These are phyloP conservation scores for Tritrichomonas foetus DNA, from an alignment of 208 protist genomes.

Conservation along the genomic window DNA sequence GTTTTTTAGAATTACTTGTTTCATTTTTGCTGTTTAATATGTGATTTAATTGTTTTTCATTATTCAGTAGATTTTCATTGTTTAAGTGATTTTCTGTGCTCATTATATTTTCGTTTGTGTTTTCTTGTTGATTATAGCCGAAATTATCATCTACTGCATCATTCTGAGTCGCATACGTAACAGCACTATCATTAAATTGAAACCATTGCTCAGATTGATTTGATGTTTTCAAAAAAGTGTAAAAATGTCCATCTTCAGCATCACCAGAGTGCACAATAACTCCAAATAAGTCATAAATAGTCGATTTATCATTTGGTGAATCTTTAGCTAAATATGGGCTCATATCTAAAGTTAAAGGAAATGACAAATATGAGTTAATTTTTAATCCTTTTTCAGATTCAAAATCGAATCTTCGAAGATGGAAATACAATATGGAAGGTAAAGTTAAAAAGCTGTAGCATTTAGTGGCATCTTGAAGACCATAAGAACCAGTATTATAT, in stretches of 20 bases:
- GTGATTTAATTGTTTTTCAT: too few relatives aligned
- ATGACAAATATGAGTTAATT: background rate
- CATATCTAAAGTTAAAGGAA: background rate
- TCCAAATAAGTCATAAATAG: slow-evolving; percentile 26
- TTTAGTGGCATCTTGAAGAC: slow-evolving; percentile 68
- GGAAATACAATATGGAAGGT: background rate
- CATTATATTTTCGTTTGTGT: too few relatives aligned
- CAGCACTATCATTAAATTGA: background rate
- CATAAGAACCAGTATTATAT: slow-evolving; percentile 70
- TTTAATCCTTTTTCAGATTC: background rate
- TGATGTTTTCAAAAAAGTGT: background rate
- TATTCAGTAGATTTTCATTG: too few relatives aligned
- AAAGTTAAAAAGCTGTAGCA: too few relatives aligned
- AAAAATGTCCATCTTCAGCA: slow-evolving; percentile 6
- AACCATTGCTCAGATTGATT: background rate
- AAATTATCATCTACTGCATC: background rate
- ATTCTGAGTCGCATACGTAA: background rate
- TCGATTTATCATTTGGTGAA: background rate
- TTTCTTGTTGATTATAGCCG: background rate
- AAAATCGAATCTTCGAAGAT: background rate
- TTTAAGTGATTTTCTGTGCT: too few relatives aligned
- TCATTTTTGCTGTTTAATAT: too few relatives aligned
- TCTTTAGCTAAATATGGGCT: background rate
- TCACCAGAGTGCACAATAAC: background rate
- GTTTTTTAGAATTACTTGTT: too few relatives aligned